Evolutionary conservation across 2,329 filamentous ascomycete species (phyloP).

Genomic region (Drechslera avenae): DNA sequence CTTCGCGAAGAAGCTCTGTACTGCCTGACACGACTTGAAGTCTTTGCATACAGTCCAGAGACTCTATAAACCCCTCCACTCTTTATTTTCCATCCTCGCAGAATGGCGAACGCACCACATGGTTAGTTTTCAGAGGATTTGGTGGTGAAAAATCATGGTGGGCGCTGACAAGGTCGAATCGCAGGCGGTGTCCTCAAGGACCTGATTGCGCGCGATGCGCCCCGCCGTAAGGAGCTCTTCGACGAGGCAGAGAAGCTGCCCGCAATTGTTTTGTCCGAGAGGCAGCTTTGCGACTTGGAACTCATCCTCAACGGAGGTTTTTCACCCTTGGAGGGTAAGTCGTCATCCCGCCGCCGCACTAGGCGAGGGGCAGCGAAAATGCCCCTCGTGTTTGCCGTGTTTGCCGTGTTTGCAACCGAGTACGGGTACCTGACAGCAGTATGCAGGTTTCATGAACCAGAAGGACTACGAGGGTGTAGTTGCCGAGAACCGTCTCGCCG

Average conservation of each 20-base stretch:
- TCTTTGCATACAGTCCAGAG: constrained; percentile 1
- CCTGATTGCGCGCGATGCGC: constrained; percentile 89
- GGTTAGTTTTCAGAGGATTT: constrained; percentile 43
- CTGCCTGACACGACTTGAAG: constrained; percentile 3
- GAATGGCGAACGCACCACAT: constrained; percentile 60
- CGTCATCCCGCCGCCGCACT: constrained; percentile 19
- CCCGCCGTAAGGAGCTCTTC: constrained; percentile 76
- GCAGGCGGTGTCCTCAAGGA: constrained; percentile 94
- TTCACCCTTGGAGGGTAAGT: constrained; percentile 91
- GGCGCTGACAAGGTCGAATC: constrained; percentile 23
- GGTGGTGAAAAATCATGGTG: not conserved
- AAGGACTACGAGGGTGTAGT: constrained; percentile 97
- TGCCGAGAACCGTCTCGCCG: constrained; percentile 80
- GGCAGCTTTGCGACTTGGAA: constrained; percentile 97
- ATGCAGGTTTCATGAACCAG: constrained; percentile 90
- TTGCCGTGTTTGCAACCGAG: constrained; percentile 16
- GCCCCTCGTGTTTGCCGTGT: constrained; percentile 39
- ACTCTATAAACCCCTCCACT: not conserved
- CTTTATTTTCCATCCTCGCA: not conserved
- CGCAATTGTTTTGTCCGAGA: constrained; percentile 83
- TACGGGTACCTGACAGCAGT: constrained; percentile 7
- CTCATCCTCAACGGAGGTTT: constrained; percentile 97
- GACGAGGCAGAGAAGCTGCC: constrained; percentile 86
- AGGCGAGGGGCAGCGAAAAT: constrained; percentile 8
- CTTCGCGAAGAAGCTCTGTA: constrained; percentile 1